These are phyloP conservation scores for Stagonosporopsis chrysanthemi DNA, from an alignment of 2,329 filamentous ascomycete genomes.

Conservation along the genomic window DNA sequence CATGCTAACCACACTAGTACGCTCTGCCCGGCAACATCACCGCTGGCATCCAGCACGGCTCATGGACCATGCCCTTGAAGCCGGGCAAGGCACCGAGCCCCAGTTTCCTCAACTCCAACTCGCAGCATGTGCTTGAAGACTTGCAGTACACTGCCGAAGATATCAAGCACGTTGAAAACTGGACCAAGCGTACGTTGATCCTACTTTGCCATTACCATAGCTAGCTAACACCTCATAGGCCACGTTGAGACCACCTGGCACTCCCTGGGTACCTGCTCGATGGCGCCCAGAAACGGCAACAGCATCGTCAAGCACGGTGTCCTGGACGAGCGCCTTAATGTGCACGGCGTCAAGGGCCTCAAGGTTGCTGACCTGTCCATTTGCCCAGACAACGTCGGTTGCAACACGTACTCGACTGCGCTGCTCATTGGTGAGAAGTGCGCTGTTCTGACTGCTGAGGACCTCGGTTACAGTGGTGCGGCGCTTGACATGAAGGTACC, in stretches of 20 bases:
- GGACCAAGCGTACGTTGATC: slow-evolving; percentile 54
- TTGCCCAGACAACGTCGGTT: slow-evolving; percentile 77
- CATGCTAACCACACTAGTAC: slow-evolving; percentile 55
- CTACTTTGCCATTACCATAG: background rate
- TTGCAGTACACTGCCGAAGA: slow-evolving; percentile 71
- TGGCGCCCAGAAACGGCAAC: slow-evolving; percentile 79
- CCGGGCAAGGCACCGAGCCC: slow-evolving; percentile 60
- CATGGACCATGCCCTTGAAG: slow-evolving; percentile 70
- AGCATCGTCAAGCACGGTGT: slow-evolving; percentile 82
- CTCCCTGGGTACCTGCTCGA: slow-evolving; percentile 72
- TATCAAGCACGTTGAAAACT: slow-evolving; percentile 71
- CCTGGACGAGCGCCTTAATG: slow-evolving; percentile 77
- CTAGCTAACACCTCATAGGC: slow-evolving; percentile 27
- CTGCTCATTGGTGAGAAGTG: slow-evolving; percentile 80
- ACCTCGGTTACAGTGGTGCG: slow-evolving; percentile 74
- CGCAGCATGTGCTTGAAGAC: slow-evolving; percentile 66
- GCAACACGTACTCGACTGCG: slow-evolving; percentile 70
- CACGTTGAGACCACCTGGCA: slow-evolving; percentile 83
- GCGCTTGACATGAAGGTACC: slow-evolving; percentile 80
- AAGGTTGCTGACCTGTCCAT: slow-evolving; percentile 80
- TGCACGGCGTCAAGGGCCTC: slow-evolving; percentile 77
- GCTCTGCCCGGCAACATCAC: slow-evolving; percentile 75
- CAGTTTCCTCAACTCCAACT: slow-evolving; percentile 69
- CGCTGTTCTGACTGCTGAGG: slow-evolving; percentile 73
- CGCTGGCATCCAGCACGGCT: slow-evolving; percentile 75